Evolutionary conservation across 805 yeast species (phyloP).

Genomic region (Candida sakaeoensis): DNA sequence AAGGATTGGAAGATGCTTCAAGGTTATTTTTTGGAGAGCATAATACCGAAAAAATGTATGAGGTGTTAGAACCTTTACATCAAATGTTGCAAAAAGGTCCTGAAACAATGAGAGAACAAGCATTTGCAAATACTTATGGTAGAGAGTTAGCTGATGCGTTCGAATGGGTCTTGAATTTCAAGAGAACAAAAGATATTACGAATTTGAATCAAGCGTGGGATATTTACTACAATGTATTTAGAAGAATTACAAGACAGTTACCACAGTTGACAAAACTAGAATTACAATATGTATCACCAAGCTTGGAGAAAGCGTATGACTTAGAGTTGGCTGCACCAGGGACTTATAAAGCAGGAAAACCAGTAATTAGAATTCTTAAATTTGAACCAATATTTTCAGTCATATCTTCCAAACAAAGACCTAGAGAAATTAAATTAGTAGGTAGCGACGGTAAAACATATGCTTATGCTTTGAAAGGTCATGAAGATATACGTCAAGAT

Average conservation of each 20-base stretch:
- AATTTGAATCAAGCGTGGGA: conserved; percentile 98
- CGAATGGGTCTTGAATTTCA: conserved; percentile 87
- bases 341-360: conserved; percentile 81
- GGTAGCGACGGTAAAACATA: conserved; percentile 94
- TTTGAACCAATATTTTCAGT: conserved; percentile 85
- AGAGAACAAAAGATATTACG: conserved; percentile 79
- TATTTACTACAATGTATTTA: conserved; percentile 87
- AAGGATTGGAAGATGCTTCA: conserved; percentile 95
- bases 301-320: conserved; percentile 70
- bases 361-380: conserved; percentile 63
- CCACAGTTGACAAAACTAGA: conserved; percentile 86
- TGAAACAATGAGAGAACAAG: conserved; percentile 85
- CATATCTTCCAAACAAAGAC: conserved; percentile 93
- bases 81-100: conserved; percentile 82
- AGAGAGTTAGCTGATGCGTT: conserved; percentile 88
- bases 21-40: conserved; percentile 90
- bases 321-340: conserved; percentile 92
- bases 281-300: conserved; percentile 91
- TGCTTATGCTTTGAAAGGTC: conserved; percentile 82
- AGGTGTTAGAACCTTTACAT: conserved; percentile 85
- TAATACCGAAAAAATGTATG: conserved; percentile 91
- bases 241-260: conserved; percentile 82
- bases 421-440: conserved; percentile 71
- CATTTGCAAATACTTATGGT: conserved; percentile 91
- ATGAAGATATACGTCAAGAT: conserved; percentile 97